Base-by-base conservation (phyloP, 257 asterid species). In the Anisodus acutangulus region DNA sequence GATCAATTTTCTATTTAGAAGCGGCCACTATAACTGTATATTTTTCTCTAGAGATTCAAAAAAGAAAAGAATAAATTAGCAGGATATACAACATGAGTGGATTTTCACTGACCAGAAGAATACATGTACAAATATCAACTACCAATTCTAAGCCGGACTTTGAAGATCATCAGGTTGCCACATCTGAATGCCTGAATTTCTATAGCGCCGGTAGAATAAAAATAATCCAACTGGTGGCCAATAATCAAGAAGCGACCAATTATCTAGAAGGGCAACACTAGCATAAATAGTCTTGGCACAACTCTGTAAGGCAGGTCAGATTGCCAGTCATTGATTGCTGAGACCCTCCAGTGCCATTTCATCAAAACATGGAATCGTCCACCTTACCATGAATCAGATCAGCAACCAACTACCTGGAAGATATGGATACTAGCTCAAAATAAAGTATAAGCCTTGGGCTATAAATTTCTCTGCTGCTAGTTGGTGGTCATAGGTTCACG, bases 111-210 rank as follows among this genome's bases (percentile, higher is more conserved):
- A 51, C 62, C 43, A 78, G 63, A 78, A 6, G 81, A 78, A 8
- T 78, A 78, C 43, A 78, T 78, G 31, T 78, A 78, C 15, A 78
- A 53, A 78, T 53, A 31, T 51, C 64, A 26, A 76, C 13, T 2
- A 53, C 81, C 63, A 11, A 76, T 26, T 45, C 41, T 10, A 72
- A 47, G 43, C 41, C 19, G 12, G 81, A 51, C 63, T 22, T 31
- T 53, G 64, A 78, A 78, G 49, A 76, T 7, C 63, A 19, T 74
- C 45, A 72, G 81, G 62, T 74, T 22, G 60, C 63, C 47, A 76
- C 63, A 51, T 76, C 9, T 1, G 13, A 51, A 76, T 51, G 80
- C 62, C 80, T 74, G 60, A 74, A 49, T 19, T 19, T 72, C 60
- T 74, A 9, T 26, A 13, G 35, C 3, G 47, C 63, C 45, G 41